These are phyloP conservation scores for Parachlorella kessleri DNA, from an alignment of 139 green algal species.

Conservation along the genomic window DNA sequence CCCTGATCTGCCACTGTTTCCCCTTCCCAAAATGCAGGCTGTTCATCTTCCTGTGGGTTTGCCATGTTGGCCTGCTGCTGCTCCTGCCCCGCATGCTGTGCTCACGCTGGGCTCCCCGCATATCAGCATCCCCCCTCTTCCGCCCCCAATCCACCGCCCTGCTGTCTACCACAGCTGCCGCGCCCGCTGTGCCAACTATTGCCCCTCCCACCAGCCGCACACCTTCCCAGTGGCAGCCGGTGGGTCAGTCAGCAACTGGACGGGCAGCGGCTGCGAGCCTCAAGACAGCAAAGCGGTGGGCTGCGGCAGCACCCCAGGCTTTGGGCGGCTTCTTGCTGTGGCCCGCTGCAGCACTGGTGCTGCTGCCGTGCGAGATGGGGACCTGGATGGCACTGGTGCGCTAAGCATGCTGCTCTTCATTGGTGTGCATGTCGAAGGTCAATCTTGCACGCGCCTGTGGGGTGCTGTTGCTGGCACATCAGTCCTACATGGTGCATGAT, in stretches of 20 bases:
- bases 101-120: not conserved
- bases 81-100: constrained; percentile 31
- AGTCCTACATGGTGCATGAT: too few relatives aligned
- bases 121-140: constrained; percentile 7
- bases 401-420: too few relatives aligned
- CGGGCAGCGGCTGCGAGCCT: too few relatives aligned
- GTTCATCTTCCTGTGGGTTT: constrained; percentile 22
- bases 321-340: constrained; percentile 2
- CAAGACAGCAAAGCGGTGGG: too few relatives aligned
- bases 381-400: not conserved
- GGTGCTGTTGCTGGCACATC: too few relatives aligned
- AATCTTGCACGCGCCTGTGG: too few relatives aligned
- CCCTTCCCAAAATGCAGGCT: too few relatives aligned
- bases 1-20: too few relatives aligned
- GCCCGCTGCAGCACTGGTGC: constrained; percentile 2
- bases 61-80: constrained; percentile 29
- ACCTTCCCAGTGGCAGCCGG: too few relatives aligned
- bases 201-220: not conserved
- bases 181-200: not conserved
- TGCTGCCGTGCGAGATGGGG: not conserved
- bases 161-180: too few relatives aligned
- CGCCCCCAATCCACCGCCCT: not conserved
- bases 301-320: not conserved
- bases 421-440: too few relatives aligned
- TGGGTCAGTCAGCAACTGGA: not conserved